A percentile compares a stretch with the other conserved stretches of the same genome.
These are phyloP conservation scores for Albophoma yamanashiensis DNA, from an alignment of 2,329 filamentous ascomycete species.

Conservation along the genomic window DNA sequence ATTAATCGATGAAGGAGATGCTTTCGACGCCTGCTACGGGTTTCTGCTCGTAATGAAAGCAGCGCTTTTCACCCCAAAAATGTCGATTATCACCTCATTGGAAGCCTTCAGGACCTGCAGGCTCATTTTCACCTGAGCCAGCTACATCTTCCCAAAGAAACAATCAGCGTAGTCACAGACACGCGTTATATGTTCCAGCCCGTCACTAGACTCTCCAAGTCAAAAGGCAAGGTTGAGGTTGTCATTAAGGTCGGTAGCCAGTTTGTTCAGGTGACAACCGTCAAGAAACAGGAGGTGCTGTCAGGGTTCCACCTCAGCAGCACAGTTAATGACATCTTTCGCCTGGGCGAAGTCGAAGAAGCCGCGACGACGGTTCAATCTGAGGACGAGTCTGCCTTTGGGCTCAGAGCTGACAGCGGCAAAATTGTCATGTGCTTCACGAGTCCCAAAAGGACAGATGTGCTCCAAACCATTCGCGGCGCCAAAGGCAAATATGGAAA, in stretches of 20 bases:
- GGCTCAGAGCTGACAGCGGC: slow-evolving; percentile 55
- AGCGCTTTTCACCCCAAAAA: slow-evolving; percentile 54
- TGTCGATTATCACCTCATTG: slow-evolving; percentile 54
- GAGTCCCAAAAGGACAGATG: slow-evolving; percentile 51
- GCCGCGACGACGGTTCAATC: slow-evolving; percentile 52
- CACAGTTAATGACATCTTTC: slow-evolving; percentile 60
- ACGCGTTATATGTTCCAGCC: slow-evolving; percentile 55
- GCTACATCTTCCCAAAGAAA: slow-evolving; percentile 58
- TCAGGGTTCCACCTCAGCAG: slow-evolving; percentile 50
- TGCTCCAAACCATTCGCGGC: slow-evolving; percentile 51
- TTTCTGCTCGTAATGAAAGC: slow-evolving; percentile 48
- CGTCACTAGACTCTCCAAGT: slow-evolving; percentile 55
- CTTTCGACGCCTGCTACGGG: slow-evolving; percentile 51
- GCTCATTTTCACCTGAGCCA: slow-evolving; percentile 56
- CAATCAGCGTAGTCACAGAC: slow-evolving; percentile 57
- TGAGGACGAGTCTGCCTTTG: slow-evolving; percentile 58
- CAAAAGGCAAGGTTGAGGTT: slow-evolving; percentile 60
- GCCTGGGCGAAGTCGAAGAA: slow-evolving; percentile 57
- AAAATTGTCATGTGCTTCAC: slow-evolving; percentile 65
- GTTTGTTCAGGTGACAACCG: slow-evolving; percentile 59
- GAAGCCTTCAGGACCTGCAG: slow-evolving; percentile 55
- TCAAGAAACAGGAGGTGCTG: slow-evolving; percentile 58
- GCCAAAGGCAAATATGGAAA: slow-evolving; percentile 56
- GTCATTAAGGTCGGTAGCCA: slow-evolving; percentile 58
- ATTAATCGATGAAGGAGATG: slow-evolving; percentile 35